Evolutionary conservation across 768 basidiomycete genomes (phyloP).

Genomic region (Phlebiopsis flavidoalba): DNA sequence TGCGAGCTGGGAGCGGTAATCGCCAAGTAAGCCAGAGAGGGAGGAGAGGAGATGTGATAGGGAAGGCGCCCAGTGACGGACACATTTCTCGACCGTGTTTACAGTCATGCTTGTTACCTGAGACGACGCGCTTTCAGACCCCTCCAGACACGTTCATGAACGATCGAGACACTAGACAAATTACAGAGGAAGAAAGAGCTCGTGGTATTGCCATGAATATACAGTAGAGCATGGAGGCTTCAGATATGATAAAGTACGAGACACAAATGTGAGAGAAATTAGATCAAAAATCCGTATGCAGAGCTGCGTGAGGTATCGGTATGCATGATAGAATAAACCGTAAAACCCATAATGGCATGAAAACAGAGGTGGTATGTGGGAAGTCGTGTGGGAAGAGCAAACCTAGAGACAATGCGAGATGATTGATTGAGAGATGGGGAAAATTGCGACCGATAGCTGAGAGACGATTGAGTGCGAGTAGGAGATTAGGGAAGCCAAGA

Average conservation of each 20-base stretch:
- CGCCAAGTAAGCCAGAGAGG: conserved; percentile 1
- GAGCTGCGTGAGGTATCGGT: not conserved
- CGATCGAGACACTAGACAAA: not conserved
- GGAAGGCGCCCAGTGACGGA: not conserved
- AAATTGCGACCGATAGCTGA: conserved; percentile 13
- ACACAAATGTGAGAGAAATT: not conserved
- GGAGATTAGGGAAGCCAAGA: conserved; percentile 5
- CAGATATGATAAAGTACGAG: conserved; percentile 5
- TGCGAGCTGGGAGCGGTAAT: conserved; percentile 1
- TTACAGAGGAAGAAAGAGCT: not conserved
- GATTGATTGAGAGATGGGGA: conserved; percentile 13
- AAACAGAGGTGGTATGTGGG: not conserved
- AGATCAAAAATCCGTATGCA: not conserved
- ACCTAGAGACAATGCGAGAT: conserved; percentile 14
- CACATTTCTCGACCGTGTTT: not conserved
- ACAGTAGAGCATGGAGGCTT: conserved; percentile 9
- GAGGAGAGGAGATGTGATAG: conserved; percentile 1
- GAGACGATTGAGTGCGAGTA: conserved; percentile 14
- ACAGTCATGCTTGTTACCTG: not conserved
- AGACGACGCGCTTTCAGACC: not conserved
- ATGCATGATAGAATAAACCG: not conserved
- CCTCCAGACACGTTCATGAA: not conserved
- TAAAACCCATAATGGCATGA: not conserved
- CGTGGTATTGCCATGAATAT: conserved; percentile 3
- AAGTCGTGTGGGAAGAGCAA: not conserved